Base-by-base conservation (phyloP, 2,329 filamentous ascomycete genomes). In the Xylariaceae sp. region DNA sequence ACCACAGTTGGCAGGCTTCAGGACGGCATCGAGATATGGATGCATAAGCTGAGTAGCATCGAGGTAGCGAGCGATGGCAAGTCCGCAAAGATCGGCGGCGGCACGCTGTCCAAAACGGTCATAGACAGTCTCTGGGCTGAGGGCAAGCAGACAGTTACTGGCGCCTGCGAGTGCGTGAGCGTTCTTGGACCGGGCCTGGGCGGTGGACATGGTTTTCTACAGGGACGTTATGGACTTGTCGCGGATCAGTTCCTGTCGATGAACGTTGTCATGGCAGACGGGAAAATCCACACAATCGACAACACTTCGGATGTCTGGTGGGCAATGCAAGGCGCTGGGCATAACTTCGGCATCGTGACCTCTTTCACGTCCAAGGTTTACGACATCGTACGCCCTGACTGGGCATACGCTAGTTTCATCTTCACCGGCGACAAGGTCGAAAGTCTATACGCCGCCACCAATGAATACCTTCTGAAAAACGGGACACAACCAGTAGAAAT, bases 321-420 rank as follows among this genome's bases (percentile, higher is more conserved):
- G 80, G 81, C 73, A 1, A 71, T 84, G 54, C 70, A 74, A 51
- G 81, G 81, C 1, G 80, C 80, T 1, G 80, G 80, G 1, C 79
- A 82, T 59, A 83, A 83, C 64, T 83, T 84, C 54, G 81, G 80
- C 5, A 76, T 84, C 40, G 78, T 83, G 10, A 81, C 79, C 0
- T 74, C 73, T 1, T 66, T 76, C 9, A 74, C 71, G 0, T 68
- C 26, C 1, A 78, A 77, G 60, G 71, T 81, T 30, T 80, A 77
- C 58, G 74, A 79, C 53, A 71, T 71, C 18, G 63, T 67, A 50
- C 51, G 71, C 61, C 51, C 42, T 10, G 59, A 69, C 52, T 79
- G 74, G 73, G 72, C 74, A 3, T 70, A 72, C 16, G 68, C 74
- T 50, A 75, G 69, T 0, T 65, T 79, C 39, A 68, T 72, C 22